These are phyloP conservation scores for bread wheat (Triticum aestivum) DNA, from an alignment of 176 grass and related monocot genomes.

Conservation along the genomic window DNA sequence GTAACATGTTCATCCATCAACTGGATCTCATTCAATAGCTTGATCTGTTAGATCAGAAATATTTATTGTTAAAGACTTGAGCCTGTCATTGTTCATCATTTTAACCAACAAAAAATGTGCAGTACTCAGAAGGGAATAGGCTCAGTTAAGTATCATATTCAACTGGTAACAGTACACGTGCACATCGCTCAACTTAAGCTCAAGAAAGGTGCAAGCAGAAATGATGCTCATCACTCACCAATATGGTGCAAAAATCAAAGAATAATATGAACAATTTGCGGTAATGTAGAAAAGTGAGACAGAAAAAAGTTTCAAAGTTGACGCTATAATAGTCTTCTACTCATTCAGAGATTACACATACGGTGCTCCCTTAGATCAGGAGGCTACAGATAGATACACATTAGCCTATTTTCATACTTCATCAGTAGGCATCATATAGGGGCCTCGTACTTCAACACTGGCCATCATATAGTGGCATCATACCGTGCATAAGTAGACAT, in stretches of 20 bases:
- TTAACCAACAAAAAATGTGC: background rate
- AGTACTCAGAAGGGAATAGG: background rate
- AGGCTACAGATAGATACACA: slow-evolving; percentile 21
- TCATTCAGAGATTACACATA: slow-evolving; percentile 47
- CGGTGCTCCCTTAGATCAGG: slow-evolving; percentile 15
- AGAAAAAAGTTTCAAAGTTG: slow-evolving; percentile 9
- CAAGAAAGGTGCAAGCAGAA: background rate
- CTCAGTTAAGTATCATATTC: background rate
- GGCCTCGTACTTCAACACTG: slow-evolving; percentile 20
- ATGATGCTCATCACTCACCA: background rate
- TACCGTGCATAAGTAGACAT: slow-evolving; percentile 30
- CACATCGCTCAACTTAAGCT: background rate
- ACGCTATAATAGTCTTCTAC: slow-evolving; percentile 39
- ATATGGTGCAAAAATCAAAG: slow-evolving; percentile 28
- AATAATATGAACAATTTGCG: slow-evolving; percentile 30
- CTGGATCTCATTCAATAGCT: background rate
- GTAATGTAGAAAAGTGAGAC: background rate
- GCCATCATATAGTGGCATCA: slow-evolving; percentile 18
- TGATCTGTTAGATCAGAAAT: background rate
- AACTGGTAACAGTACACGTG: background rate
- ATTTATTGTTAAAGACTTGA: background rate
- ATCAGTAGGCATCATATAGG: slow-evolving; percentile 13
- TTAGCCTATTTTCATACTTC: slow-evolving; percentile 20
- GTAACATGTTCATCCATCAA: background rate
- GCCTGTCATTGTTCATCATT: background rate